Evolutionary conservation across 768 basidiomycete species (phyloP).

Genomic region (Tubosaeta brunneosetosa): DNA sequence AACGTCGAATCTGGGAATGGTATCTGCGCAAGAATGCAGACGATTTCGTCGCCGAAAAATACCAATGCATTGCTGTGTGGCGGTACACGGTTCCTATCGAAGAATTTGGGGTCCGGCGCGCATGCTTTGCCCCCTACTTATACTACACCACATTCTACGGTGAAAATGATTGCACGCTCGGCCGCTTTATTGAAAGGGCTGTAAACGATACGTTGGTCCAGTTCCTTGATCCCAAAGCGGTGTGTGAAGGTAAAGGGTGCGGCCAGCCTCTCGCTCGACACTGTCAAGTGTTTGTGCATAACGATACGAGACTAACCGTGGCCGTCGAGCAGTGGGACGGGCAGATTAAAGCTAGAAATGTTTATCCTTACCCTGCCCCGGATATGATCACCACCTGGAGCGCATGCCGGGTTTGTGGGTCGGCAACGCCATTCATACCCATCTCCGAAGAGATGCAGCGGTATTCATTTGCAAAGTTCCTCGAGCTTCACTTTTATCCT

Average conservation of each 20-base stretch:
- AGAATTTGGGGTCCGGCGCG: constrained; percentile 60
- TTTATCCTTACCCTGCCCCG: constrained; percentile 56
- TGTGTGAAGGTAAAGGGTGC: constrained; percentile 83
- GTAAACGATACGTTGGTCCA: constrained; percentile 65
- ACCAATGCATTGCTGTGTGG: constrained; percentile 81
- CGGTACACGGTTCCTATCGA: constrained; percentile 75
- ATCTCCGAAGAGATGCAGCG: constrained; percentile 89
- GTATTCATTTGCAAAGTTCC: constrained; percentile 93
- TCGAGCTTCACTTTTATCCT: constrained; percentile 95
- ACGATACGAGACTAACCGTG: constrained; percentile 74
- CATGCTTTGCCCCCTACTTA: constrained; percentile 73
- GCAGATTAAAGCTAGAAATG: constrained; percentile 57
- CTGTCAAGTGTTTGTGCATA: constrained; percentile 88
- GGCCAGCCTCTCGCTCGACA: constrained; percentile 77
- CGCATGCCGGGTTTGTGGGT: constrained; percentile 73
- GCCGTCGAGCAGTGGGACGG: constrained; percentile 89
- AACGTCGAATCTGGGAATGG: constrained; percentile 93
- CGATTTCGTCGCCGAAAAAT: constrained; percentile 88
- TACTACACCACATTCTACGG: constrained; percentile 85
- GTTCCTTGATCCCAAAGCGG: constrained; percentile 66
- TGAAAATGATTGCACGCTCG: constrained; percentile 87
- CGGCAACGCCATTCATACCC: constrained; percentile 81
- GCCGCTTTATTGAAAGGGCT: constrained; percentile 85
- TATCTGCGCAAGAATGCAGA: constrained; percentile 82
- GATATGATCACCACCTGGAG: constrained; percentile 91